These are phyloP conservation scores for Suhomyces maxii DNA, from an alignment of 1,139 yeast species.

Conservation along the genomic window DNA sequence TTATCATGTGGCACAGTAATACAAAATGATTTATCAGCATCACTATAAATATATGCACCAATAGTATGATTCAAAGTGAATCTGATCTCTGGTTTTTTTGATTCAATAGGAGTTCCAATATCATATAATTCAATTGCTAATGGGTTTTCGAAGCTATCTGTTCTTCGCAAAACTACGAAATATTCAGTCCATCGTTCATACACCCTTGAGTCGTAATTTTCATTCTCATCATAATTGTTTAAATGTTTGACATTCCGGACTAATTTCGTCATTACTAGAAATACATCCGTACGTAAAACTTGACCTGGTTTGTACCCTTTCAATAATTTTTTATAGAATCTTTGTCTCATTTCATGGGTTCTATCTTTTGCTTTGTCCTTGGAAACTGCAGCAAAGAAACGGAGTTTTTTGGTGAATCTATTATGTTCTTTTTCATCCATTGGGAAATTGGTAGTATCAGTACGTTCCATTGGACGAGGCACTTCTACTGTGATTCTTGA, in stretches of 20 bases:
- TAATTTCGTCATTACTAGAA: constrained; percentile 59
- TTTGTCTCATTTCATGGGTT: constrained; percentile 21
- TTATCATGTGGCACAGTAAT: constrained; percentile 38
- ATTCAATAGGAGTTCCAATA: constrained; percentile 30
- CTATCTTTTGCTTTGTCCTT: constrained; percentile 22
- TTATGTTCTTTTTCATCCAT: constrained; percentile 21
- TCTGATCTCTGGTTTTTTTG: constrained; percentile 25
- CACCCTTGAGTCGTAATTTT: constrained; percentile 53
- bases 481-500: constrained; percentile 14
- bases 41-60: constrained; percentile 56
- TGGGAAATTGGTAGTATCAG: constrained; percentile 5
- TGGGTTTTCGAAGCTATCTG: constrained; percentile 50
- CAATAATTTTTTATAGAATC: constrained; percentile 25
- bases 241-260: constrained; percentile 16
- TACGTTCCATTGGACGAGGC: constrained; percentile 16
- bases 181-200: constrained; percentile 79
- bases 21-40: constrained; percentile 68
- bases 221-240: constrained; percentile 38
- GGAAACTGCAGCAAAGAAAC: constrained; percentile 25
- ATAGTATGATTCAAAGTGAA: constrained; percentile 24
- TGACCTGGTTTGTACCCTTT: constrained; percentile 52
- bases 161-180: constrained; percentile 62
- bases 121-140: constrained; percentile 63
- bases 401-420: constrained; percentile 23
- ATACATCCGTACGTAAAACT: constrained; percentile 60